Evolutionary conservation across 2,329 filamentous ascomycete species (phyloP).

Genomic region (Amauroascus verrucosus): DNA sequence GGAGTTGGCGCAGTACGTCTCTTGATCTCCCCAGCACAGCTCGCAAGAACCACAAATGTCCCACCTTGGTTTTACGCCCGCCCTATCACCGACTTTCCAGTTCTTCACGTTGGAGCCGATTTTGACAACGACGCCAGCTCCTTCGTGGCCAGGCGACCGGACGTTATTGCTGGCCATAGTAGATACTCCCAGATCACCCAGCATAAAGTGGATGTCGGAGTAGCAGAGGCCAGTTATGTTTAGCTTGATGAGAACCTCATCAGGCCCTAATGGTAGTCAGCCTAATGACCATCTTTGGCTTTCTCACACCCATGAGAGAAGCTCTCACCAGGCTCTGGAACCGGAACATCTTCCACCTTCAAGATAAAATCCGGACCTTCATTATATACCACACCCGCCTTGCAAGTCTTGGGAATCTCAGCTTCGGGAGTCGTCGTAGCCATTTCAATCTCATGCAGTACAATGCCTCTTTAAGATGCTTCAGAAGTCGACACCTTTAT

Average conservation of each 20-base stretch:
- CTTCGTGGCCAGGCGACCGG: constrained; percentile 46
- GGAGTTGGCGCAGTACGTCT: constrained; percentile 43
- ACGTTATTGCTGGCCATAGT: constrained; percentile 39
- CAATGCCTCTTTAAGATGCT: not conserved
- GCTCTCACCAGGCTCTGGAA: constrained; percentile 39
- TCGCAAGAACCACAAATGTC: constrained; percentile 45
- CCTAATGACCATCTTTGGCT: not conserved
- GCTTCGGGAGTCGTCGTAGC: constrained; percentile 16
- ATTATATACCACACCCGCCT: constrained; percentile 43
- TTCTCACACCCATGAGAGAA: not conserved
- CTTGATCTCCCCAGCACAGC: constrained; percentile 43
- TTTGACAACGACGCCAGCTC: constrained; percentile 49
- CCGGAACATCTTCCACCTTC: constrained; percentile 40
- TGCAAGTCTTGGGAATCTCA: constrained; percentile 41
- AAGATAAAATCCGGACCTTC: constrained; percentile 42
- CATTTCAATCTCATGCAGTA: not conserved
- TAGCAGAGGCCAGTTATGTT: constrained; percentile 51
- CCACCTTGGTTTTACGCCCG: constrained; percentile 43
- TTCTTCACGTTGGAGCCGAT: constrained; percentile 44
- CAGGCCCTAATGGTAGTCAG: constrained; percentile 31
- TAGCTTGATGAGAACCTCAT: constrained; percentile 48
- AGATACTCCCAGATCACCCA: constrained; percentile 42
- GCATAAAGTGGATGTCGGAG: constrained; percentile 49
- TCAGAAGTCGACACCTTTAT: too few species aligned
- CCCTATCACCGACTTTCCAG: constrained; percentile 46